These are phyloP conservation scores for Chlorella sp. DNA, from an alignment of 139 green algal species.

Conservation along the genomic window DNA sequence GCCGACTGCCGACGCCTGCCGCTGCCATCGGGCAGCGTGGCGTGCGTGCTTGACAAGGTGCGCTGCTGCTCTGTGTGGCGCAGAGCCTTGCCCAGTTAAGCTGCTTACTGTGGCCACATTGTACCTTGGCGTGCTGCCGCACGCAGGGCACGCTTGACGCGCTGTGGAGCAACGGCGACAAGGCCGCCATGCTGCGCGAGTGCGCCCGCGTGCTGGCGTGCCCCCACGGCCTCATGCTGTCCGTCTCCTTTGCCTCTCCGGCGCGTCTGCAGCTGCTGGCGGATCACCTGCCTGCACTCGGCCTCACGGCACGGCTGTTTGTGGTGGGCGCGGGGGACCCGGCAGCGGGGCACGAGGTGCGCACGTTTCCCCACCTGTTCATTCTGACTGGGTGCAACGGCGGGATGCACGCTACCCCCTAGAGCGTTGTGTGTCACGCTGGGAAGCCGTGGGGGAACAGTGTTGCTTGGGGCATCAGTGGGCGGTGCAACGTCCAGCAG, in stretches of 20 bases:
- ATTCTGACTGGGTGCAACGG: not conserved
- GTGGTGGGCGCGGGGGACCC: slow-evolving; percentile 1
- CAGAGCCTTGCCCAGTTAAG: not conserved
- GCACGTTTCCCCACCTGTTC: not conserved
- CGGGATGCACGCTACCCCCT: too few species aligned
- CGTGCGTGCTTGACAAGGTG: slow-evolving; percentile 1
- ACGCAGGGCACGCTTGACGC: not conserved
- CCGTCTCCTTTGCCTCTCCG: not conserved
- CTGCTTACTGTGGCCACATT: not conserved
- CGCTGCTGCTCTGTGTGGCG: not conserved
- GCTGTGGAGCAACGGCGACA: slow-evolving; percentile 2
- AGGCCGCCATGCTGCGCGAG: not conserved
- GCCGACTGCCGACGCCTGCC: not conserved
- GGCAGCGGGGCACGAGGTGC: not conserved
- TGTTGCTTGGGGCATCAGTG: too few species aligned
- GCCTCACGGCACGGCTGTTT: not conserved
- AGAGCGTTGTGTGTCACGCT: not conserved
- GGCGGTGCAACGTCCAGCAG: too few species aligned
- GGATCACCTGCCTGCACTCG: not conserved
- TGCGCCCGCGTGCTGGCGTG: not conserved
- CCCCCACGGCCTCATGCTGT: not conserved
- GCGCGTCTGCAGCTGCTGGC: slow-evolving; percentile 1
- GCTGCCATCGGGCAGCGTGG: not conserved
- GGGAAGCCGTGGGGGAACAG: not conserved
- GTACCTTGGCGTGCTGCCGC: not conserved